Base-by-base conservation (phyloP, 495 filamentous ascomycete species). In the Filosporella fistucella region DNA sequence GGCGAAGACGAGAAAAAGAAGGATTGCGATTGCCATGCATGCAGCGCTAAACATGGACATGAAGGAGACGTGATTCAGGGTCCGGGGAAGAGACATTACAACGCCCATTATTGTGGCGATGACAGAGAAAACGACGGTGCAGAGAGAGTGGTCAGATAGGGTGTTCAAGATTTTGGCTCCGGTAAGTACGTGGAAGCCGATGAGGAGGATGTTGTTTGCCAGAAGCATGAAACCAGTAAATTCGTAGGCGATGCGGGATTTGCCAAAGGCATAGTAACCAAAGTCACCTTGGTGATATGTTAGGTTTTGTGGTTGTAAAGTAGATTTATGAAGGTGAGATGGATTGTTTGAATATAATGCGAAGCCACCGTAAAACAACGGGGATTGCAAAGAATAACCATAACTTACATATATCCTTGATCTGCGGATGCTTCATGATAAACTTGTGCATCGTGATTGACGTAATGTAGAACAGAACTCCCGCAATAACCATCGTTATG, bases 101-200 rank as follows among this genome's bases (percentile, higher is more conserved):
- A 71, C 66, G 32, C 55, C 49, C 40, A 57, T 57, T n/a, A 57
- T 13, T 3, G 32, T 54, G 1, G 20, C 56, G 35, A 70, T 38
- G 46, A 67, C 56, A 11, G 58, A 56, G 45, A 63, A 70, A 61
- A 65, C 71, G 9, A 71, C 68, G 2, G 75, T 77, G 47, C 72
- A 79, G 2, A 63, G 51, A 0, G 65, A 65, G 49, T 78, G 73
- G 18, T 66, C 56, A 0, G 74, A 76, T 1, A 77, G 55, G 1
- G 74, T 69, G 46, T 78, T 80, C 28, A 78, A 51, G 1, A 68
- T 70, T 1, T 70, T 66, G 4, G 75, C 77, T 9, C 74, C 63
- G 0, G 68, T 69, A 21, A 78, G 63, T 20, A 77, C 68, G 13
- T 74, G 69, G 4, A 73, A 69, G 1, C 67, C 72, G 26, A 68